These are phyloP conservation scores for Elongisporangium undulatum DNA, from an alignment of 352 stramenopile species.

Conservation along the genomic window DNA sequence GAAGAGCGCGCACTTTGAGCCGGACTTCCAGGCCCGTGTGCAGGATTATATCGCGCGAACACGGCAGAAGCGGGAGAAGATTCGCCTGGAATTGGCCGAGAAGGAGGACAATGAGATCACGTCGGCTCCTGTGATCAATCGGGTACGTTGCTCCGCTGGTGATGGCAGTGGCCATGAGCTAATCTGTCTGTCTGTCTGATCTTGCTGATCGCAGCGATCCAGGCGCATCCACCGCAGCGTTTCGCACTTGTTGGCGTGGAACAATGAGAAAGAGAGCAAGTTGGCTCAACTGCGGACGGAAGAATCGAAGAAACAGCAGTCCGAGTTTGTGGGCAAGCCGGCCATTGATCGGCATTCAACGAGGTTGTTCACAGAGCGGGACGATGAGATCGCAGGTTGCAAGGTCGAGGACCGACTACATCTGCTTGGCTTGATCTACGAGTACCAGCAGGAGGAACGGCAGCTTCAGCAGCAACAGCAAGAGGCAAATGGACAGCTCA, in stretches of 20 bases:
- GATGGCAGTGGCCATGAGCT: background rate
- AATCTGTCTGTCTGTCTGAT: background rate
- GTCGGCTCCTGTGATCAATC: conserved; percentile 47
- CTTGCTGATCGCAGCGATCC: conserved; percentile 30
- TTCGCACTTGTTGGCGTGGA: conserved; percentile 61
- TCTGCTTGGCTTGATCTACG: conserved; percentile 62
- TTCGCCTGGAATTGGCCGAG: conserved; percentile 28
- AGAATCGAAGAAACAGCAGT: conserved; percentile 22
- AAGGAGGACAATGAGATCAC: conserved; percentile 20
- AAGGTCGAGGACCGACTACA: conserved; percentile 70
- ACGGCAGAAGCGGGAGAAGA: conserved; percentile 15
- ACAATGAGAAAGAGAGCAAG: conserved; percentile 52
- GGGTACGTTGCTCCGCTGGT: conserved; percentile 15
- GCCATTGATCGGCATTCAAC: conserved; percentile 27
- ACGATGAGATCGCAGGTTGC: conserved; percentile 50
- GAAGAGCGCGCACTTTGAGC: conserved; percentile 44
- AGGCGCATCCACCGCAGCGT: conserved; percentile 51
- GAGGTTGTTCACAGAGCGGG: conserved; percentile 23
- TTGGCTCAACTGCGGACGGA: conserved; percentile 33
- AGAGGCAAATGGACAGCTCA: conserved; percentile 15
- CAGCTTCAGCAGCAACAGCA: conserved; percentile 13
- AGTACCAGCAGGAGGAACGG: conserved; percentile 61
- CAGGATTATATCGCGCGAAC: conserved; percentile 31
- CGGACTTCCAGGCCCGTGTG: conserved; percentile 62
- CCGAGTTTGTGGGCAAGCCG: conserved; percentile 24